Base-by-base conservation (phyloP, 2,329 filamentous ascomycete genomes). In the Gaeumannomyces sp. region DNA sequence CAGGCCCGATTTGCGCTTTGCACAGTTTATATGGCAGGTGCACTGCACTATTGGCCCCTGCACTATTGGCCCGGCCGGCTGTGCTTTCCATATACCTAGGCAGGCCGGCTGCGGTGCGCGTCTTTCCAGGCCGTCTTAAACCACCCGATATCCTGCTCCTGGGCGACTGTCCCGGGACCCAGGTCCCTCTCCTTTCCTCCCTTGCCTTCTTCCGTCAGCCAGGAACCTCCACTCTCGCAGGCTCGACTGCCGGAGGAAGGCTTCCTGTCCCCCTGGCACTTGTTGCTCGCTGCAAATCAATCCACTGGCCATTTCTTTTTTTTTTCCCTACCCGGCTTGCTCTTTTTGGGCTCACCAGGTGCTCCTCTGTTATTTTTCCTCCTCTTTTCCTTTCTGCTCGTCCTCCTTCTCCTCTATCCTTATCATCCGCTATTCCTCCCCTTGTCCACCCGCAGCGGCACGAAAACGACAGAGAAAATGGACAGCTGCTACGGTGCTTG, bases 401-500 rank as follows among this genome's bases (percentile, higher is more conserved):
- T 33, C 38, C 50, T 45, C 31, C 22, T 61, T 60, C 65, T 38
- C 13, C 56, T 25, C 31, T 62, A 7, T 56, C 61, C 58, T 38
- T 22, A 25, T 61, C 57, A 28, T 22, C 31, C 16, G 25, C 22
- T 60, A 22, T 13, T 31, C 16, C 4, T 59, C 13, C 56, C 3
- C 33, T 53, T 53, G 19, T 53, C 22, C 45, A 22, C 35, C 60
- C 16, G 13, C 7, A 19, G 38, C 38, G 38, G 14, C 16, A 45
- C 16, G 31, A 38, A 50, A 45, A 27, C 38, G 60, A 27, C 38
- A 53, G 38, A 64, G 66, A 66, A 38, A 22, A 35, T 61, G 61
- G 45, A 33, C n/a, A 57, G 61, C 61, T 60, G 58, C 61, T 35
- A 45, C 61, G 72, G 72, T 69, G 70, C 70, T 68, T 50, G 70